Evolutionary conservation across 2,329 filamentous ascomycete species (phyloP).

Genomic region (Beauveria bassiana): DNA sequence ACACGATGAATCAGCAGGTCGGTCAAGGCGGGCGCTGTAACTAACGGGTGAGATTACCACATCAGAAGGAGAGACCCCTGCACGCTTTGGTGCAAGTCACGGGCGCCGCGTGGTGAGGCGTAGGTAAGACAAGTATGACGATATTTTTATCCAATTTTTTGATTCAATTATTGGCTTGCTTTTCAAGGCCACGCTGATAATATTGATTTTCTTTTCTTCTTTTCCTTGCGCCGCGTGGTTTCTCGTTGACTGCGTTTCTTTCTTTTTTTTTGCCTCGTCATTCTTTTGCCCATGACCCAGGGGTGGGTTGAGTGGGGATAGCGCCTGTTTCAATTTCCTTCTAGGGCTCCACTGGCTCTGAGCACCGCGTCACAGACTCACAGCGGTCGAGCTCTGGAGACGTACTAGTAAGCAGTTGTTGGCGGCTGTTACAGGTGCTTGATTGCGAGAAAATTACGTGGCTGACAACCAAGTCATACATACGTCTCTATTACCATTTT

Average conservation of each 20-base stretch:
- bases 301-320: slow-evolving; percentile 17
- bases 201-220: background rate
- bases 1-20: background rate
- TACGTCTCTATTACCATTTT: too few species aligned
- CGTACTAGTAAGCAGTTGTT: background rate
- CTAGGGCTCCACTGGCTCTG: background rate
- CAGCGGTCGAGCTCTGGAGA: background rate
- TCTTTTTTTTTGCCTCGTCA: background rate
- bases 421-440: background rate
- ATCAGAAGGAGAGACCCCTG: background rate
- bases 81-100: background rate
- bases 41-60: background rate
- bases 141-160: background rate
- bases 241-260: background rate
- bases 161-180: background rate
- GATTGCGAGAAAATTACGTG: too few species aligned
- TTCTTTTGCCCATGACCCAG: background rate
- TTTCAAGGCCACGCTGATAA: background rate
- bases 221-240: background rate
- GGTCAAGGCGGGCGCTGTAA: slow-evolving; percentile 1
- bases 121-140: background rate
- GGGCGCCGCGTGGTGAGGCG: background rate
- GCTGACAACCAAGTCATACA: too few species aligned
- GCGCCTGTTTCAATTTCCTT: slow-evolving; percentile 15
- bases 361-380: slow-evolving; percentile 3